Evolutionary conservation across 768 basidiomycete genomes (phyloP), one percentile per base, ranked within the genome.

Genomic region (Tulasnella sp.): DNA sequence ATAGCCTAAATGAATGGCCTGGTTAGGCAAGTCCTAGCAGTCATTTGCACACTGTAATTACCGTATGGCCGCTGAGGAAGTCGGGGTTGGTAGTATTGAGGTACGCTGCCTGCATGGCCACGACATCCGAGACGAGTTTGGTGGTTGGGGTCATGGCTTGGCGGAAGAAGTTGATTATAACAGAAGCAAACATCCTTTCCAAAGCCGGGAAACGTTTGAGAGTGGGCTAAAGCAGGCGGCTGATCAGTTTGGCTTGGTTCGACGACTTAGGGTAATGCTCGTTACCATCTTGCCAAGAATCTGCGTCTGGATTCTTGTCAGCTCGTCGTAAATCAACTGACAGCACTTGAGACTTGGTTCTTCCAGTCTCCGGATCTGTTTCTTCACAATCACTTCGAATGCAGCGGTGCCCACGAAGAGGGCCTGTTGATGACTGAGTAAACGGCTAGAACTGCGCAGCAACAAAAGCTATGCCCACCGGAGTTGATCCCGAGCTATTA

Each of bases 61-160:
- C 92, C 85, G 91, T 96, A 85, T 99, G 97, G 31, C 97, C 97
- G 78, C 90, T 93, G 82, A 99, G 88, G 85, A 99, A 99, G 84
- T 99, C 97, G 0, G 97, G 97, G 82, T 99, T 97, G 1, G 97
- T 99, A n/a, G 97, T 99, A 85, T 99, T 99, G 81, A 99, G 91
- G 82, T 99, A 99, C 83, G 95, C 97, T 40, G 96, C 94, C 85
- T 99, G 97, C 96, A 98, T 98, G 49, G 93, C 83, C 71, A 98
- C 96, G 85, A 99, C 89, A 80, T 99, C 97, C 14, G 88, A 82
- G 19, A 99, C 97, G 68, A 99, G 89, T 83, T 99, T 99, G 78
- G 91, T 95, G 40, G 97, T 99, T 7, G 97, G 97, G 15, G 83
- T 85, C 97, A 99, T 99, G 29, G 94, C 84, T 71, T 87, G 88